Base-by-base conservation (phyloP, 139 green algal species). In the Pycnococcus provasolii region DNA sequence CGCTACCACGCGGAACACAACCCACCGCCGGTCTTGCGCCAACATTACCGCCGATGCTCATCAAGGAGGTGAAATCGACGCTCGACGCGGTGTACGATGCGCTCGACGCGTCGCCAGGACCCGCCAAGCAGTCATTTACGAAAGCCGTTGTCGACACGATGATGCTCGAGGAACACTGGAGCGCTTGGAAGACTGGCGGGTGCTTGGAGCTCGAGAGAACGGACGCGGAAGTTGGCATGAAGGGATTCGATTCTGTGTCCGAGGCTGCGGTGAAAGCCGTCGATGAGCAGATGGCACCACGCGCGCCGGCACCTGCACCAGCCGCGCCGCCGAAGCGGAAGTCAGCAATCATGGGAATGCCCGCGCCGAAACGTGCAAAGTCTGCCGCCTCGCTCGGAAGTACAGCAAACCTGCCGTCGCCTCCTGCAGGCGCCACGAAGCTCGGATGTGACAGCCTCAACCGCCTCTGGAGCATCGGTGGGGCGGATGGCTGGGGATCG, bases 1-100 rank as follows among this genome's bases (percentile, higher is more conserved):
- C 26, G 26, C 26, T 26, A 26, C 26, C 26, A 26, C 26, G 26
- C 26, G 26, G 26, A 26, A 26, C 26, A 26, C 26, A 26, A 26
- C 26, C 26, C 26, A 26, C 13, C 43, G 81, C 46, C 64, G 73
- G 2, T 68, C 63, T 43, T 73, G 64, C 50, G 47, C 13, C 59
- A 40, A 66, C 43, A 37, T 4, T 40, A 11, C 15, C 55, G n/a
- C 13, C 13, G 55, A 62, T 60, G 8, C 8, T 48, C 3, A 13
- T 8, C 50, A 46, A 59, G 6, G n/a, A 60, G 13, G 50, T 60
- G 26, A 60, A 3, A 8, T 7, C 52, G 4, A 47, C 50, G 15
- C 4, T 37, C 7, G 47, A 60, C 47, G 47, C 47, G 3, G 62
- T 68, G 45, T 50, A 60, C 42, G 47, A 45, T 6, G 50, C 50